A percentile compares a stretch with the other conserved stretches of the same genome.
Conservation (phyloP, 2,329 filamentous ascomycete species). For the Pezizomycotina sp. region DNA sequence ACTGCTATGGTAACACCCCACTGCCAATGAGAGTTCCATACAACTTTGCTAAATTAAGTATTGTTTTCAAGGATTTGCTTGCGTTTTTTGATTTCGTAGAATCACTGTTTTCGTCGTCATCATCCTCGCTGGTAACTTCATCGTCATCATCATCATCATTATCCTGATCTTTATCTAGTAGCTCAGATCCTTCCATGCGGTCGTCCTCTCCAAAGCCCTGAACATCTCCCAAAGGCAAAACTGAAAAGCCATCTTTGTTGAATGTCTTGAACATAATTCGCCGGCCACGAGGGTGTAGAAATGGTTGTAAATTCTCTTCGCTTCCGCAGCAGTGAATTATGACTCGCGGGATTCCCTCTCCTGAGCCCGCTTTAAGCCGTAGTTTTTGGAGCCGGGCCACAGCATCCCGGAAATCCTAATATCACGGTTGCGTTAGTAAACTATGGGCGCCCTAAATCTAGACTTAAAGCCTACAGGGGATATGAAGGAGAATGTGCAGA, state of each 20-base stretch:
- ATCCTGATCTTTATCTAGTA: too few species aligned
- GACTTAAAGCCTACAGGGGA: neutral
- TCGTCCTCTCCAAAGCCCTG: constrained; percentile 66
- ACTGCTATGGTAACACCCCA: constrained; percentile 40
- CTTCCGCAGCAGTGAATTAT: constrained; percentile 72
- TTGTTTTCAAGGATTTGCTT: constrained; percentile 40
- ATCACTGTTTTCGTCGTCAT: constrained; percentile 34
- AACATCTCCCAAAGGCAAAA: constrained; percentile 77
- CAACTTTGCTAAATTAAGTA: constrained; percentile 53
- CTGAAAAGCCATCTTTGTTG: constrained; percentile 69
- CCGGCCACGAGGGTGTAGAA: constrained; percentile 81
- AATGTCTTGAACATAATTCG: constrained; percentile 57
- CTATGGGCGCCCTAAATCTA: too few species aligned
- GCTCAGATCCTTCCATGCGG: too few species aligned
- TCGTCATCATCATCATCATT: constrained; percentile 49
- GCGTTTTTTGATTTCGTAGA: too few species aligned
- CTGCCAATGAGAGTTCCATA: constrained; percentile 47
- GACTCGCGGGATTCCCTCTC: constrained; percentile 76
- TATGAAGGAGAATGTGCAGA: neutral
- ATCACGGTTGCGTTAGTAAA: constrained; percentile 34
- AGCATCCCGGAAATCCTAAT: constrained; percentile 68
- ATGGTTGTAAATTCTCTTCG: constrained; percentile 71
- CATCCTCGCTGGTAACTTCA: constrained; percentile 39
- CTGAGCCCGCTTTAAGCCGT: constrained; percentile 67
- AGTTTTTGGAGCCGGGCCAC: constrained; percentile 65